Evolutionary conservation across 176 grass and related monocot genomes (phyloP).

Genomic region (Phoenix roebelenii): DNA sequence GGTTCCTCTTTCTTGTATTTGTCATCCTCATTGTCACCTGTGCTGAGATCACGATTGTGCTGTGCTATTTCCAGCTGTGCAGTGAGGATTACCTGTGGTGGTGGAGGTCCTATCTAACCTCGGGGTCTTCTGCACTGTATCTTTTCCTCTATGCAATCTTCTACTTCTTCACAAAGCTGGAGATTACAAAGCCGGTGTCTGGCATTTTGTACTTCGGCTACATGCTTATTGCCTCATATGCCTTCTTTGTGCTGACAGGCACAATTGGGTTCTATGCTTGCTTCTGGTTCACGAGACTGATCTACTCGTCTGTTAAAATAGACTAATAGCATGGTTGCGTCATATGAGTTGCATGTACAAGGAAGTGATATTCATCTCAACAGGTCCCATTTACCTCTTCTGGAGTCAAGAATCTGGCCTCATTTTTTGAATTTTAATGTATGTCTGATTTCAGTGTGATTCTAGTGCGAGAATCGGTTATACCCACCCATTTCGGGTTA

Average conservation of each 20-base stretch:
- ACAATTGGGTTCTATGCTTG: slow-evolving; percentile 79
- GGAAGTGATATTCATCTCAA: too few relatives aligned
- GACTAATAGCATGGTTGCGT: slow-evolving; percentile 30
- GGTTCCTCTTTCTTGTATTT: slow-evolving; percentile 86
- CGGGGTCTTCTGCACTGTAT: slow-evolving; percentile 76
- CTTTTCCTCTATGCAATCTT: slow-evolving; percentile 65
- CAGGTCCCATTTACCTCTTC: too few relatives aligned
- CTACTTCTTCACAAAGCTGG: slow-evolving; percentile 93
- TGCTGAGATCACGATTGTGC: slow-evolving; percentile 72
- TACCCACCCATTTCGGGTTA: too few relatives aligned
- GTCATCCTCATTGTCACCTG: slow-evolving; percentile 69
- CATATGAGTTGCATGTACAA: too few relatives aligned
- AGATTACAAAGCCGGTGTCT: slow-evolving; percentile 68
- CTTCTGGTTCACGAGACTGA: slow-evolving; percentile 80
- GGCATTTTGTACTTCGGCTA: slow-evolving; percentile 77
- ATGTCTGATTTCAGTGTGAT: too few relatives aligned
- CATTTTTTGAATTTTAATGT: too few relatives aligned
- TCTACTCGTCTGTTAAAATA: slow-evolving; percentile 87
- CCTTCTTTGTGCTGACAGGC: slow-evolving; percentile 82
- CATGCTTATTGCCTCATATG: slow-evolving; percentile 83
- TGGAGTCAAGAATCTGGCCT: too few relatives aligned
- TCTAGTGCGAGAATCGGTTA: too few relatives aligned
- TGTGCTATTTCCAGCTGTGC: slow-evolving; percentile 96
- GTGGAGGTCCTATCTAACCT: slow-evolving; percentile 87
- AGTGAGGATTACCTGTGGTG: slow-evolving; percentile 86